Evolutionary conservation across 1,284 basidiomycete species (phyloP).

Genomic region (Ustilago shanxiensis): DNA sequence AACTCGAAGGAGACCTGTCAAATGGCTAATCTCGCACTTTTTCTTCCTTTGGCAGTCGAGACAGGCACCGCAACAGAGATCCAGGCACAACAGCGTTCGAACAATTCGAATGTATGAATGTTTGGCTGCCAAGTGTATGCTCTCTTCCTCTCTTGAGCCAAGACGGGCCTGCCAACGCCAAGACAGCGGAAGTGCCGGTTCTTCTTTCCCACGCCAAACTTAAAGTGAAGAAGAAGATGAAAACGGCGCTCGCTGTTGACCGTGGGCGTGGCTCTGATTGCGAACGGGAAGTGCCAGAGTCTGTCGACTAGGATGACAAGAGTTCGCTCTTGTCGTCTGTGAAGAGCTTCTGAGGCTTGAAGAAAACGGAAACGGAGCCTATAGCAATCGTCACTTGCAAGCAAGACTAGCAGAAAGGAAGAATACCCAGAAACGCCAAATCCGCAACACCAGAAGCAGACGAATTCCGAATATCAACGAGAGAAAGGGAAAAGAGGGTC

Average conservation of each 20-base stretch:
- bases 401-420: no score
- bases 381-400: background rate
- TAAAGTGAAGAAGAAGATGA: background rate
- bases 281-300: background rate
- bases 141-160: background rate
- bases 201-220: conserved; percentile 3
- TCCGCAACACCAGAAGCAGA: background rate
- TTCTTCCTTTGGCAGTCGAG: background rate
- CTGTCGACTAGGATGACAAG: no score
- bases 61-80: background rate
- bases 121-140: background rate
- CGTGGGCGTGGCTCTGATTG: background rate
- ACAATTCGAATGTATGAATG: no score
- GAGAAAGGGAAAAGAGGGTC: background rate
- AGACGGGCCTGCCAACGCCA: background rate
- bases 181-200: background rate
- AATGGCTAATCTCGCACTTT: conserved; percentile 5
- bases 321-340: background rate
- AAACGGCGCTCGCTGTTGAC: background rate
- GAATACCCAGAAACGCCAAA: no score
- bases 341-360: background rate
- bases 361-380: background rate
- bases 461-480: background rate
- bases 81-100: background rate
- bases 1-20: conserved; percentile 7